Percentiles rank a stretch among this genome's conserved stretches.
Evolutionary conservation across 306 rosid species (phyloP).

Genomic region (Urtica urens): DNA sequence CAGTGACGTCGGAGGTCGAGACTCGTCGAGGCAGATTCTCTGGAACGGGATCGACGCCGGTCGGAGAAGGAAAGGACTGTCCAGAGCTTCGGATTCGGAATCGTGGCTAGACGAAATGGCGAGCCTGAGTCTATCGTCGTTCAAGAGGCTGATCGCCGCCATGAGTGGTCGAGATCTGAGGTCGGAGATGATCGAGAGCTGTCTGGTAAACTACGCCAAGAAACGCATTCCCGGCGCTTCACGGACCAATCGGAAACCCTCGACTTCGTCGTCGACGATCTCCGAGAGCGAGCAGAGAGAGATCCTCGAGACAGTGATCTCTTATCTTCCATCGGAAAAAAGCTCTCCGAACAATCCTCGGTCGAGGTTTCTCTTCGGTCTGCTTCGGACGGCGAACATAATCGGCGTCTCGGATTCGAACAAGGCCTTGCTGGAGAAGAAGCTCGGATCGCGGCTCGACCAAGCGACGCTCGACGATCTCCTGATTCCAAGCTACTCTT

Average conservation of each 20-base stretch:
- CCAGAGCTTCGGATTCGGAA: slow-evolving; percentile 26
- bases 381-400: slow-evolving; percentile 67
- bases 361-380: slow-evolving; percentile 59
- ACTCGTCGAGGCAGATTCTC: slow-evolving; percentile 39
- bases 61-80: slow-evolving; percentile 33
- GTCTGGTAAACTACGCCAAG: slow-evolving; percentile 70
- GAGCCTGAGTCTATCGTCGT: slow-evolving; percentile 48
- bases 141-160: slow-evolving; percentile 49
- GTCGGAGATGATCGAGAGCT: slow-evolving; percentile 63
- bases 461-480: slow-evolving; percentile 86
- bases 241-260: slow-evolving; percentile 50
- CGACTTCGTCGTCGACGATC: slow-evolving; percentile 27
- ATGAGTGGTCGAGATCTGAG: slow-evolving; percentile 42
- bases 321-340: slow-evolving; percentile 57
- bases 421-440: slow-evolving; percentile 65
- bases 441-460: slow-evolving; percentile 76
- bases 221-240: slow-evolving; percentile 79
- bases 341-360: slow-evolving; percentile 37
- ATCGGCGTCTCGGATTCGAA: slow-evolving; percentile 53
- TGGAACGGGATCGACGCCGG: slow-evolving; percentile 62
- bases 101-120: slow-evolving; percentile 80
- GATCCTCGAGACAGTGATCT: slow-evolving; percentile 54
- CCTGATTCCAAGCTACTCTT: slow-evolving; percentile 85
- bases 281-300: slow-evolving; percentile 74
- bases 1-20: slow-evolving; percentile 21